Conservation (phyloP, 2,329 filamentous ascomycete species). For the Aspergillus japonicus region DNA sequence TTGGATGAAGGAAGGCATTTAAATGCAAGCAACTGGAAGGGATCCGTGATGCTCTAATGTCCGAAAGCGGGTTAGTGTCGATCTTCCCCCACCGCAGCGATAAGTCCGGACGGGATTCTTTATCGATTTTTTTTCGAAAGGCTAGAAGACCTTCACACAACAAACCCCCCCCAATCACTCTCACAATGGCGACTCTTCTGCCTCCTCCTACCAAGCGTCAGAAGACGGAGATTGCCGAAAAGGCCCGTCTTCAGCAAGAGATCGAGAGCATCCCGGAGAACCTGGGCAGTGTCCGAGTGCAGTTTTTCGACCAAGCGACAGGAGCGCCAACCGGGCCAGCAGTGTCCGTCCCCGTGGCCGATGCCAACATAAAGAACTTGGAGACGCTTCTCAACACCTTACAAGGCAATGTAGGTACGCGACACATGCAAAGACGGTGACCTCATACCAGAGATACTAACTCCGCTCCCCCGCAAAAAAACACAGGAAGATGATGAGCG, state of each 20-base stretch:
- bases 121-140: constrained; percentile 18
- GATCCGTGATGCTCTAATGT: background rate
- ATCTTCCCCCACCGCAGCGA: constrained; percentile 13
- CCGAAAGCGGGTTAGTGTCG: constrained; percentile 23
- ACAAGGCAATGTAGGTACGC: constrained; percentile 64
- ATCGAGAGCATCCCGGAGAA: constrained; percentile 65
- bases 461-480: background rate
- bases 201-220: constrained; percentile 90
- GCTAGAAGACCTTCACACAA: constrained; percentile 7
- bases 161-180: constrained; percentile 1
- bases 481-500: constrained; percentile 57
- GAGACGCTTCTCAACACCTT: constrained; percentile 83
- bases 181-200: constrained; percentile 71
- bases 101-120: constrained; percentile 13
- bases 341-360: constrained; percentile 74
- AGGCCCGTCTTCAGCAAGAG: constrained; percentile 72
- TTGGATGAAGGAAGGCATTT: too few relatives aligned
- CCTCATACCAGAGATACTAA: background rate
- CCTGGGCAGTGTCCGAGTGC: constrained; percentile 75
- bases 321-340: constrained; percentile 66
- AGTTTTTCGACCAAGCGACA: constrained; percentile 80
- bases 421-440: constrained; percentile 10
- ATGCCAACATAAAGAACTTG: constrained; percentile 85
- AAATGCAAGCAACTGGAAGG: too few relatives aligned
- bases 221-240: constrained; percentile 70